Percentiles rank a stretch among this genome's conserved stretches.
phyloP scores from a whole-genome alignment of 2,329 filamentous ascomycete species.

The Raffaelea albimanens region DNA sequence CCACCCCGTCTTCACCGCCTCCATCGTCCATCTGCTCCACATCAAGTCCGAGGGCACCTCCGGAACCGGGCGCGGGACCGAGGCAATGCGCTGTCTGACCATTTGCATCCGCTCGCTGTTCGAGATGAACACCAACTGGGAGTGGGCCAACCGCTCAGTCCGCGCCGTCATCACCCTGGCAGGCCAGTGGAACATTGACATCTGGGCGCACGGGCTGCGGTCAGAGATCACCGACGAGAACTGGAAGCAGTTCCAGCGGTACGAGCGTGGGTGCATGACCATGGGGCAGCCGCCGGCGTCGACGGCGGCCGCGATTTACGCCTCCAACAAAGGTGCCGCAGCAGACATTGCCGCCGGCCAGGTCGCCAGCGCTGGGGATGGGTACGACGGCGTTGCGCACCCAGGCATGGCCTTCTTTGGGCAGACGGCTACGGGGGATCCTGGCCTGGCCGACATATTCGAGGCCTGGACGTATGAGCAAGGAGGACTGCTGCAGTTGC shows the following conservation, averaged over 20 bases:
- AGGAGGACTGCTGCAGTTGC: no score
- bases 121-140: constrained; percentile 1
- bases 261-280: not conserved
- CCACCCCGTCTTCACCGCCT: not conserved
- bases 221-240: not conserved
- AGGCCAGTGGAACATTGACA: constrained; percentile 1
- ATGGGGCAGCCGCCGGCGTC: not conserved
- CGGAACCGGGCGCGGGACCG: not conserved
- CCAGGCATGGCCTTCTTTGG: no score
- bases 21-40: constrained; percentile 1
- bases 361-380: no score
- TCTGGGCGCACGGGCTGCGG: not conserved
- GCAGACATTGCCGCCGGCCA: no score
- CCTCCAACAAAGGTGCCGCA: no score
- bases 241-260: not conserved
- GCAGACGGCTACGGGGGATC: no score
- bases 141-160: constrained; percentile 1
- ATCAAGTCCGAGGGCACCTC: not conserved
- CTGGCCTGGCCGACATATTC: no score
- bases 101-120: not conserved
- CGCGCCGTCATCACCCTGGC: not conserved
- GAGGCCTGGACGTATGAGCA: no score
- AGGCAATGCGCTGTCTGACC: not conserved
- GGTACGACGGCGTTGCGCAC: no score
- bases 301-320: no score